These are phyloP conservation scores for Penicillium bialowiezense DNA, from an alignment of 495 filamentous ascomycete genomes.

Conservation along the genomic window DNA sequence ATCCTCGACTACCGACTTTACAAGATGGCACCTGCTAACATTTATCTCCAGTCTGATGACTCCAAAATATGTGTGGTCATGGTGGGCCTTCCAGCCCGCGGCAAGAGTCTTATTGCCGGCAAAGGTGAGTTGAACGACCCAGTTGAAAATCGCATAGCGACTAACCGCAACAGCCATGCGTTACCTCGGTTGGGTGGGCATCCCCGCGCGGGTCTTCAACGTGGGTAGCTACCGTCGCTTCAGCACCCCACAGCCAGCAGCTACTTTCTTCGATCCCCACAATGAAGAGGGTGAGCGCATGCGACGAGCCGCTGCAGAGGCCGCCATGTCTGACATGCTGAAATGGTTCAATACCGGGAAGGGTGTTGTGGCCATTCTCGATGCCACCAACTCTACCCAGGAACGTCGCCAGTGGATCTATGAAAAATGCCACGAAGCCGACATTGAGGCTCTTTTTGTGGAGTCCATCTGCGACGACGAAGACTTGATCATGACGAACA, in stretches of 20 bases:
- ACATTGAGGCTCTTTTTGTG: constrained; percentile 89
- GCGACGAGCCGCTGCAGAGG: constrained; percentile 81
- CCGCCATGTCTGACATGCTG: constrained; percentile 87
- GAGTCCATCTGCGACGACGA: constrained; percentile 96
- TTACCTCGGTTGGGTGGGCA: constrained; percentile 93
- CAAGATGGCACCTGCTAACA: constrained; percentile 14
- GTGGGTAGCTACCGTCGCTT: constrained; percentile 90
- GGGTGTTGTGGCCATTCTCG: constrained; percentile 85
- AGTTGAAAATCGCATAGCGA: not conserved
- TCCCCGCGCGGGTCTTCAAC: constrained; percentile 91
- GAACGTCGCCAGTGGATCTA: constrained; percentile 86
- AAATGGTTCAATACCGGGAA: constrained; percentile 73
- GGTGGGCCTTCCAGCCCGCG: constrained; percentile 92
- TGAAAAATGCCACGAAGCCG: constrained; percentile 65
- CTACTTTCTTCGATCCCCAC: constrained; percentile 87
- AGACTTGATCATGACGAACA: constrained; percentile 93
- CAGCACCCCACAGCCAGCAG: constrained; percentile 79
- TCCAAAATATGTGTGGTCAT: constrained; percentile 97
- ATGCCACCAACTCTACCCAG: constrained; percentile 94
- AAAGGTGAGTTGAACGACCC: constrained; percentile 66
- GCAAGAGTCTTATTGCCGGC: constrained; percentile 95
- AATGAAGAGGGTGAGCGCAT: constrained; percentile 89
- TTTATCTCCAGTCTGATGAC: constrained; percentile 75
- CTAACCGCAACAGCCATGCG: constrained; percentile 65
- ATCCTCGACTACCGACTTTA: too few species aligned